Evolutionary conservation across 2,329 filamentous ascomycete species (phyloP), one percentile per base, ranked within the genome.

Genomic region (Aspergillus sp.): DNA sequence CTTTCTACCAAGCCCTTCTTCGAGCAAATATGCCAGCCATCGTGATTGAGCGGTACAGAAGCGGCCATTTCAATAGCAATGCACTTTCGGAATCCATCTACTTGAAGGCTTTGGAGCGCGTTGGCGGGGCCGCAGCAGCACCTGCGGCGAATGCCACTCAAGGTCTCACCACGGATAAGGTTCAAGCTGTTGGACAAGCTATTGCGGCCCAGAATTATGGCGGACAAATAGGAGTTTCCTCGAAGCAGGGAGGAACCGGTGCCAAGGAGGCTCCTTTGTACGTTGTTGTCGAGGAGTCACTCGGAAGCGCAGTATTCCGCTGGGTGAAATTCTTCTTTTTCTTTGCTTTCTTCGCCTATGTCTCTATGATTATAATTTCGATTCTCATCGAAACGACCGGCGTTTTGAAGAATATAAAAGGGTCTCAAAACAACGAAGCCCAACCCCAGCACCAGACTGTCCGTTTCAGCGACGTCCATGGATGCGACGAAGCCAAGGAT

Each of bases 401-500:
- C 62, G 80, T 89, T 9, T 79, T 96, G 66, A 92, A 91, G 75
- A 93, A 91, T 60, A 87, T 92, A 9, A 86, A 88, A 12, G 87
- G 86, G 52, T 75, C 82, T 2, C 85, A 88, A 57, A 87, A 87
- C 66, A 90, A 90, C 60, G 92, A 99, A 76, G 92, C 93, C 60
- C 93, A 96, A 73, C 89, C 95, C 7, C 91, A 98, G 74, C 88
- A 93, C 67, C 95, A 99, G 73, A 97, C 85, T 58, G 92, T 92
- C 19, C 87, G 90, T 47, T 99, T 99, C 78, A 84, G 83, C 57
- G 95, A 99, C 72, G 95, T 99, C 6, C 95, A 99, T 72, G 95
- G 95, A 52, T 98, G 93, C 66, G 93, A 98, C 63, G 96, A 99
- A 76, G 95, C 95, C 63, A 99, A 98, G 79, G 96, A 99, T 68